Percentiles rank a stretch among this genome's conserved stretches.
These are phyloP conservation scores for Ganoderma leucocontextum DNA, from an alignment of 1,284 basidiomycete genomes.

Conservation along the genomic window DNA sequence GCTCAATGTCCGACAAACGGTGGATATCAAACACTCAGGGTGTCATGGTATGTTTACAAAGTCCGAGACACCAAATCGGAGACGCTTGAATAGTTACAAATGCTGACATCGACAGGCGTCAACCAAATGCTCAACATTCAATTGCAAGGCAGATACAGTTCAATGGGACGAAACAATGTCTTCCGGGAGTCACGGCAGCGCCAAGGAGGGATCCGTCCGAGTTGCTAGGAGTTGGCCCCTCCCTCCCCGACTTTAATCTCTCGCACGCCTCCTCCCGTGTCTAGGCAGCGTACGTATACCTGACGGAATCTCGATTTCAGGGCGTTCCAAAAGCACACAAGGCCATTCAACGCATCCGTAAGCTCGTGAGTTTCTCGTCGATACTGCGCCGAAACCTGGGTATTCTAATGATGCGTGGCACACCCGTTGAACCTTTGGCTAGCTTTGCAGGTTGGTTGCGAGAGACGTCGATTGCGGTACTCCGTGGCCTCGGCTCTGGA, in stretches of 20 bases:
- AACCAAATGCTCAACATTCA: not conserved
- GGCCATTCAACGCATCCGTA: conserved; percentile 1
- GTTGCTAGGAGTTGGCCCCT: not conserved
- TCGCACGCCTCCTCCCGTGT: conserved; percentile 10
- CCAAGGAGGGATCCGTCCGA: conserved; percentile 13
- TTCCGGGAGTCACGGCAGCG: conserved; percentile 34
- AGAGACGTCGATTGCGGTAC: not conserved
- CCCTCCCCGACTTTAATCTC: not conserved
- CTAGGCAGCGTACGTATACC: not conserved
- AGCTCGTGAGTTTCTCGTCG: conserved; percentile 23
- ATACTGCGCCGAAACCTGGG: conserved; percentile 21
- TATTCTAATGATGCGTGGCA: not conserved
- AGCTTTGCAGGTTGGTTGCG: not conserved
- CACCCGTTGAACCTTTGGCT: not conserved
- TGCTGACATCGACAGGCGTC: not conserved
- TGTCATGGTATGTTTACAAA: not conserved
- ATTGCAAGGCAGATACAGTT: not conserved
- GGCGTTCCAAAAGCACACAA: not conserved
- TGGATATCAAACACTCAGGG: conserved; percentile 4
- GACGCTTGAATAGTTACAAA: not conserved
- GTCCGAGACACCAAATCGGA: not conserved
- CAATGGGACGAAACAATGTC: conserved; percentile 3
- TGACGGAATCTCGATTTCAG: conserved; percentile 6
- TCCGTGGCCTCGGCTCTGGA: not conserved
- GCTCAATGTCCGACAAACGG: not conserved